Evolutionary conservation across 169 alveolate genomes (phyloP).

Genomic region (Theileria annulata): DNA sequence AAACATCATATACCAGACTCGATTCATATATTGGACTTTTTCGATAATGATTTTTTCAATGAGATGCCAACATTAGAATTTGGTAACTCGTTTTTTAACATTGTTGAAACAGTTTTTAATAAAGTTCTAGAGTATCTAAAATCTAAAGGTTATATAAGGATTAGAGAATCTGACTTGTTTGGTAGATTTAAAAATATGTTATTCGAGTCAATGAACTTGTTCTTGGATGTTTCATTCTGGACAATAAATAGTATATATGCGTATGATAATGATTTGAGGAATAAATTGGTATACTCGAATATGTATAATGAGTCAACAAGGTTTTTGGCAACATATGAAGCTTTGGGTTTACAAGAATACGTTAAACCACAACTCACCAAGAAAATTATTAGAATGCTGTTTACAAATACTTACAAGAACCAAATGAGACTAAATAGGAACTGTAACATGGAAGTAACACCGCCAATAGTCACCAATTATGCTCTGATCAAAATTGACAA

Average conservation of each 20-base stretch:
- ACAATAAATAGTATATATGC: conserved; percentile 30
- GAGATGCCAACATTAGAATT: neutral
- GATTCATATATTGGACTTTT: conserved; percentile 49
- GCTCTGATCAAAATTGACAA: conserved; percentile 25
- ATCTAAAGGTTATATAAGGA: neutral
- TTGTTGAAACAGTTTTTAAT: neutral
- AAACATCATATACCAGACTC: conserved; percentile 50
- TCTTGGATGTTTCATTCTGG: conserved; percentile 63
- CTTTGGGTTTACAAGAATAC: neutral
- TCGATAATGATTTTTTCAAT: neutral
- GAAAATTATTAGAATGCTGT: conserved; percentile 11
- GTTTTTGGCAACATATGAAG: conserved; percentile 38
- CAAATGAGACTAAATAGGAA: conserved; percentile 38
- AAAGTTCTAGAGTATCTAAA: neutral
- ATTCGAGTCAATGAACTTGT: conserved; percentile 4
- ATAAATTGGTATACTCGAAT: conserved; percentile 45
- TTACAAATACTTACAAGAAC: conserved; percentile 4
- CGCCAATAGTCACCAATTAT: conserved; percentile 51
- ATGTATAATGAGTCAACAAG: conserved; percentile 16
- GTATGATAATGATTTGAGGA: conserved; percentile 15
- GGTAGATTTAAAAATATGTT: neutral
- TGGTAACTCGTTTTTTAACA: neutral
- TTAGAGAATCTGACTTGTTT: conserved; percentile 2
- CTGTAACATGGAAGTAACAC: conserved; percentile 38
- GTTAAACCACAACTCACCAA: neutral